Percentiles rank a stretch among this genome's conserved stretches.
phyloP scores from a whole-genome alignment of 495 filamentous ascomycete genomes.

The Penicillium paradoxum region DNA sequence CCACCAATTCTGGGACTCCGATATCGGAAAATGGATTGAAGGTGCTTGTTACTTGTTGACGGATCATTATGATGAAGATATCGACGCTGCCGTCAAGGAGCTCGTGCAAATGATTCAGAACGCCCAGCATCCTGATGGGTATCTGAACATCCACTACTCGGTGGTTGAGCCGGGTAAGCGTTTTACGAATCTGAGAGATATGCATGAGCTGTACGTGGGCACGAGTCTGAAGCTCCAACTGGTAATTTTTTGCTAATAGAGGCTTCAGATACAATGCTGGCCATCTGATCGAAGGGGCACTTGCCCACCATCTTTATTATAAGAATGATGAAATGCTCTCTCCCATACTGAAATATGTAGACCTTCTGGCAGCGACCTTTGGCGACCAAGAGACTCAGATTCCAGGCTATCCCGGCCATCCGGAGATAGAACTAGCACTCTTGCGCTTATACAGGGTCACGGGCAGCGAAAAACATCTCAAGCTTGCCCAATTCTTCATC shows the following conservation, averaged over 20 bases:
- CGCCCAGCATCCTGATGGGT: conserved; percentile 54
- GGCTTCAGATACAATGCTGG: conserved; percentile 50
- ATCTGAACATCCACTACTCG: conserved; percentile 56
- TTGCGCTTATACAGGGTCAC: conserved; percentile 50
- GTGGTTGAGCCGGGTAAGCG: conserved; percentile 47
- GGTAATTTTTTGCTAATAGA: not conserved
- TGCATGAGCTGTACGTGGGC: conserved; percentile 53
- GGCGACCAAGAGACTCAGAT: conserved; percentile 45
- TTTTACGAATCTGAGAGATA: conserved; percentile 55
- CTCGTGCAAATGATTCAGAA: conserved; percentile 49
- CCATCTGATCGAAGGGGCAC: conserved; percentile 55
- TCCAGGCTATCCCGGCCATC: conserved; percentile 56
- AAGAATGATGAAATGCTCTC: conserved; percentile 46
- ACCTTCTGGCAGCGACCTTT: conserved; percentile 46
- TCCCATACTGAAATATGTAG: conserved; percentile 50
- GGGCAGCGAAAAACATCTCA: conserved; percentile 39
- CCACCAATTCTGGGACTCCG: conserved; percentile 57
- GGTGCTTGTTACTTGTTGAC: conserved; percentile 52
- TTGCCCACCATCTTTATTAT: conserved; percentile 48
- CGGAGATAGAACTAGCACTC: conserved; percentile 55
- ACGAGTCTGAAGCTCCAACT: not conserved
- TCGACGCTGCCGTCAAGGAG: conserved; percentile 50
- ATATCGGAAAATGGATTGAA: conserved; percentile 59
- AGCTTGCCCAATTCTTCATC: conserved; percentile 52
- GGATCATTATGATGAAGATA: conserved; percentile 38